Conservation (phyloP, 345 rosid species). For the Psidium guajava region DNA sequence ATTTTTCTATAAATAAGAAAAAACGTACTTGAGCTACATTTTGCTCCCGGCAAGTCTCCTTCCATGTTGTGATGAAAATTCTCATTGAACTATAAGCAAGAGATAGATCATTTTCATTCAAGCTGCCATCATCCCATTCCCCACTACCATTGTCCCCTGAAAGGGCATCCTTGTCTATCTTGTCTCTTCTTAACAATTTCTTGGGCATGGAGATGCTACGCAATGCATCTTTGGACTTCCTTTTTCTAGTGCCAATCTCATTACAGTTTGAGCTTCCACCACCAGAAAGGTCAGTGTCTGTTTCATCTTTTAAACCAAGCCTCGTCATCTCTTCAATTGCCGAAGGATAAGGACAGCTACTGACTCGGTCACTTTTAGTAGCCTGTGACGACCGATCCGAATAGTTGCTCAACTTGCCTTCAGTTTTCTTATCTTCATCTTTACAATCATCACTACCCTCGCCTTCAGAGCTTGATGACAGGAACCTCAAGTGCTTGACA, state of each 20-base stretch:
- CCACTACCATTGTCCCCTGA: constrained; percentile 12
- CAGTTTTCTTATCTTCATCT: constrained; percentile 1
- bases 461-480: constrained; percentile 68
- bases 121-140: constrained; percentile 6
- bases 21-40: constrained; percentile 39
- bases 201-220: not conserved
- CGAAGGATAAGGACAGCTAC: constrained; percentile 89
- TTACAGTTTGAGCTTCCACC: constrained; percentile 14
- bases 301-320: constrained; percentile 40
- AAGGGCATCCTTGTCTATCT: constrained; percentile 14
- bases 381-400: not conserved
- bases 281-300: constrained; percentile 19
- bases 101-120: constrained; percentile 31
- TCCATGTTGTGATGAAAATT: constrained; percentile 73
- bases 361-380: constrained; percentile 23
- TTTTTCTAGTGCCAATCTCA: constrained; percentile 9
- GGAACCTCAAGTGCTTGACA: constrained; percentile 71
- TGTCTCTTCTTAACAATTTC: constrained; percentile 22
- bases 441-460: constrained; percentile 31
- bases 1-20: not conserved
- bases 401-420: constrained; percentile 10
- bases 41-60: constrained; percentile 59
- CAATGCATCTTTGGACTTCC: constrained; percentile 1
- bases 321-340: constrained; percentile 71
- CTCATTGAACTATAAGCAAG: constrained; percentile 31